These are phyloP conservation scores for Fusarium protoensiforme DNA, from an alignment of 2,329 filamentous ascomycete species.

Conservation along the genomic window DNA sequence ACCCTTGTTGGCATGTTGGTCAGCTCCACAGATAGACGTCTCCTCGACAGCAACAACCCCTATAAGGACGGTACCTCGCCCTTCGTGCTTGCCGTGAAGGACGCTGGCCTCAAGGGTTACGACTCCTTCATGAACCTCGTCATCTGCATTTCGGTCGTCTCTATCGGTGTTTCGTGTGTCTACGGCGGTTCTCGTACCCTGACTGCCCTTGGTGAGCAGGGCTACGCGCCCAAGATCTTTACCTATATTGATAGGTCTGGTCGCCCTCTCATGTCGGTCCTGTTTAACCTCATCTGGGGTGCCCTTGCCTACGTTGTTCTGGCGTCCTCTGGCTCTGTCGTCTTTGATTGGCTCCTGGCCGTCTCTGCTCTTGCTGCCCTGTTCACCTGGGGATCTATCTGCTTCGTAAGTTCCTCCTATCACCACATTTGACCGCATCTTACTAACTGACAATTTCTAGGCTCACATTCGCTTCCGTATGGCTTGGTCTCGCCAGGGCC, in stretches of 20 bases:
- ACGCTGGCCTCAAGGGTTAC: slow-evolving; percentile 59
- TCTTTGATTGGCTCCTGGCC: slow-evolving; percentile 74
- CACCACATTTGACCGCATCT: rapidly evolving
- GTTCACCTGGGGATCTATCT: slow-evolving; percentile 75
- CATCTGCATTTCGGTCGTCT: slow-evolving; percentile 65
- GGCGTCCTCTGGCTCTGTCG: slow-evolving; percentile 56
- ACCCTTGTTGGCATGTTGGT: slow-evolving; percentile 60
- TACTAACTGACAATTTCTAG: not conserved
- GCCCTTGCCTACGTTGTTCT: slow-evolving; percentile 60
- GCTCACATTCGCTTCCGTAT: slow-evolving; percentile 73
- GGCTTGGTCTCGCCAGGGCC: slow-evolving; percentile 69
- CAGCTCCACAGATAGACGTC: slow-evolving; percentile 53
- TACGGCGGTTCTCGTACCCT: slow-evolving; percentile 68
- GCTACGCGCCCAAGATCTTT: slow-evolving; percentile 65
- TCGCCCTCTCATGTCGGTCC: slow-evolving; percentile 60
- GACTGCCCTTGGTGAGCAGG: slow-evolving; percentile 65
- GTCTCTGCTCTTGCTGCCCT: slow-evolving; percentile 71
- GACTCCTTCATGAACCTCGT: slow-evolving; percentile 65
- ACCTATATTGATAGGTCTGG: slow-evolving; percentile 65
- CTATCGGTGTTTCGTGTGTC: slow-evolving; percentile 64
- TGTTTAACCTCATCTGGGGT: slow-evolving; percentile 58
- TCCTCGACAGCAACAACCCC: slow-evolving; percentile 50
- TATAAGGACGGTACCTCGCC: slow-evolving; percentile 55
- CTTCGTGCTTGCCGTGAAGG: slow-evolving; percentile 61
- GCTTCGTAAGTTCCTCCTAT: slow-evolving; percentile 53